Evolutionary conservation across 805 yeast species (phyloP), one percentile per base, ranked within the genome.

Genomic region (Lipomyces kockii): DNA sequence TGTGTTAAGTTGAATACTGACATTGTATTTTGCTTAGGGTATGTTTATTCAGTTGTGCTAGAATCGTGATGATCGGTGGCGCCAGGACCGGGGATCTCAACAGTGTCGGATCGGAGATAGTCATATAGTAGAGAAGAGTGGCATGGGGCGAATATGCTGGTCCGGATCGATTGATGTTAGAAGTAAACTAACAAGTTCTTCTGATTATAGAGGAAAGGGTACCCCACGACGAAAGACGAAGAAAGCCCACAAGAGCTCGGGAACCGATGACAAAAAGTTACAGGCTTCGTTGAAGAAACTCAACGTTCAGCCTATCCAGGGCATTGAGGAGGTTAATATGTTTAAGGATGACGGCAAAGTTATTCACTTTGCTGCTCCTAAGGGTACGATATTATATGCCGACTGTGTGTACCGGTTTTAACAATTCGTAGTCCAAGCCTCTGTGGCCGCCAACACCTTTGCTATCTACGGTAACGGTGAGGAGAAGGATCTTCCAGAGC

Each of bases 281-380:
- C 92, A 91, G 83, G 90, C 88, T 76, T 87, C 94, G 78, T 85
- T 94, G 82, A 89, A 88, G 81, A 92, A 93, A 84, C 85, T 94
- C 80, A 89, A 90, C 82, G 96, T 93, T 73, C 91, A 89, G 82
- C 89, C 92, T 77, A 83, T 94, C 76, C 92, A 90, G 74, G 92
- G 90, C 77, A 89, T 94, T 77, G 97, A 92, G 80, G 98, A 94
- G 85, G 98, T 97, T 78, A 94, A 93, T 87, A 91, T 94, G 86
- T 93, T 95, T 90, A 90, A 86, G 82, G 97, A 92, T 73, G 97
- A 94, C 81, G 98, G 98, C 79, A 89, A 89, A 79, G 97, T 95
- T 73, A 84, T 94, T 82, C 97, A 94, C 85, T 92, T 95, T 87
- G 88, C 90, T 86, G 89, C 95, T 82, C 97, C 95, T 74, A 96